Conservation (phyloP, 768 basidiomycete species). For the Pleurotus tuber-regium region DNA sequence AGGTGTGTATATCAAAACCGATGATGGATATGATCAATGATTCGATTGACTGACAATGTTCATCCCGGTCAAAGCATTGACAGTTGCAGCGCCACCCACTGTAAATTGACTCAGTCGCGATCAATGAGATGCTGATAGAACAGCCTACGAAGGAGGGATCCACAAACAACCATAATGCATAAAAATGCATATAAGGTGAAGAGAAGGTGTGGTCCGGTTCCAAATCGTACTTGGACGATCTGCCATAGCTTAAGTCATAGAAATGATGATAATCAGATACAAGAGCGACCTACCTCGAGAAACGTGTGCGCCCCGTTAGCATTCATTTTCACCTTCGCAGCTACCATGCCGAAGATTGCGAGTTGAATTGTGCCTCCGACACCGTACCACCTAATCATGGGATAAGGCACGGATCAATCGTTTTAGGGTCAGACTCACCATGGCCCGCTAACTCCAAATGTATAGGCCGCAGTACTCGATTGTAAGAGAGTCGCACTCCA, state of each 20-base stretch:
- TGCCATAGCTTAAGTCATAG: constrained; percentile 12
- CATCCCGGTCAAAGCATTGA: constrained; percentile 45
- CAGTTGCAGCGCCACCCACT: constrained; percentile 46
- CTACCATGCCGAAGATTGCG: constrained; percentile 49
- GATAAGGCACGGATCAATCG: not conserved
- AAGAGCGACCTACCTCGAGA: constrained; percentile 36
- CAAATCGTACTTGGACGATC: constrained; percentile 50
- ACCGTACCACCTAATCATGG: constrained; percentile 42
- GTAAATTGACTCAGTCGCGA: not conserved
- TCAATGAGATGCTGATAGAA: not conserved
- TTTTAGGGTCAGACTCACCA: constrained; percentile 27
- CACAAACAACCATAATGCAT: constrained; percentile 49
- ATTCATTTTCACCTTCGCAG: constrained; percentile 58
- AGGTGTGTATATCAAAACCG: not conserved
- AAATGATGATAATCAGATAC: not conserved
- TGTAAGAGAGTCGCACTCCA: constrained; percentile 58
- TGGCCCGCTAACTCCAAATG: constrained; percentile 49
- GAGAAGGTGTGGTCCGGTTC: constrained; percentile 42
- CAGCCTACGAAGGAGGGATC: constrained; percentile 43
- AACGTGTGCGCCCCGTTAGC: constrained; percentile 59
- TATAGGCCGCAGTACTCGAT: constrained; percentile 50
- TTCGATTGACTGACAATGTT: constrained; percentile 21
- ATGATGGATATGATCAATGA: not conserved
- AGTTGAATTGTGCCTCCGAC: constrained; percentile 54
- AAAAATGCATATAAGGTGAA: constrained; percentile 54